phyloP scores from a whole-genome alignment of 2,329 filamentous ascomycete species.

The Monosporascus ibericus region DNA sequence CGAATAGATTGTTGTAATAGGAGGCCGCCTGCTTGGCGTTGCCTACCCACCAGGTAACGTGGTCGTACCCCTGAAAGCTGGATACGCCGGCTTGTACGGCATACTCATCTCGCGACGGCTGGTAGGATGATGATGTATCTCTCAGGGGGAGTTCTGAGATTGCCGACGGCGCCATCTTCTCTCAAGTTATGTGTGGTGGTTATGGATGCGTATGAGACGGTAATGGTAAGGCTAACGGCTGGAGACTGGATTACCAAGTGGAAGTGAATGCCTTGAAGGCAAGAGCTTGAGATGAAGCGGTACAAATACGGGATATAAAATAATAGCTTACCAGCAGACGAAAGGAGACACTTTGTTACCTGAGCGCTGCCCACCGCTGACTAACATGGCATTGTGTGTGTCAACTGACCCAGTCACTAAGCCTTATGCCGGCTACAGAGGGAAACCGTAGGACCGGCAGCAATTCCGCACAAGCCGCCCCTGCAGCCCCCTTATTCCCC shows the following conservation, averaged over 20 bases:
- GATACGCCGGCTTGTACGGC: conserved; percentile 43
- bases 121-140: conserved; percentile 34
- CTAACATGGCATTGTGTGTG: background rate
- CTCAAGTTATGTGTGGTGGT: conserved; percentile 7
- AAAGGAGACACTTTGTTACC: background rate
- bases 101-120: conserved; percentile 44
- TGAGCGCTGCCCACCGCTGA: background rate
- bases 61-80: conserved; percentile 80
- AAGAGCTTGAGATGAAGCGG: background rate
- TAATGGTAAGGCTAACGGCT: background rate
- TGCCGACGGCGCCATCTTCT: conserved; percentile 55
- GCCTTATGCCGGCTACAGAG: background rate
- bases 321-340: background rate
- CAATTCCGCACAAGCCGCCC: background rate
- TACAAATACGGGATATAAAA: background rate
- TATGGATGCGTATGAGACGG: background rate
- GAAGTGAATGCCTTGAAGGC: background rate
- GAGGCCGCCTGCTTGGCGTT: conserved; percentile 93
- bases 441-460: background rate
- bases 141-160: conserved; percentile 43
- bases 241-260: background rate
- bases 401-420: background rate
- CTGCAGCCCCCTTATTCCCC: background rate
- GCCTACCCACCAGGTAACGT: conserved; percentile 93
- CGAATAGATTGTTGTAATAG: conserved; percentile 84